These are phyloP conservation scores for Dictyostelium purpureum DNA, from an alignment of 78 protist genomes.

Conservation along the genomic window DNA sequence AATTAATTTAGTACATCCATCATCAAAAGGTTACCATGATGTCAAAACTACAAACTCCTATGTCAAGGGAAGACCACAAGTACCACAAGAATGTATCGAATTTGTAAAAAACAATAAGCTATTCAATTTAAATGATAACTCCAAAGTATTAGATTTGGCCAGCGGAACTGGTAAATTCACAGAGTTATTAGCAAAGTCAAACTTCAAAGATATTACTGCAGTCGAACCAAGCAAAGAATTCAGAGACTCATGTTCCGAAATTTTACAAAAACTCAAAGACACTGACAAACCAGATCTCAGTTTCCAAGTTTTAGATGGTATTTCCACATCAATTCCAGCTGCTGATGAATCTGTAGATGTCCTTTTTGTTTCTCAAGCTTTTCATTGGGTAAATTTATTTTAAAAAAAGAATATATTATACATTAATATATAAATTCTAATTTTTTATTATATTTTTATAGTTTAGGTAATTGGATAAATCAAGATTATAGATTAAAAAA, in stretches of 20 bases:
- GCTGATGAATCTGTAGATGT: slow-evolving; percentile 8
- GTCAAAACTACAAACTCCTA: slow-evolving; percentile 27
- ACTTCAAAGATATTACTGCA: slow-evolving; percentile 11
- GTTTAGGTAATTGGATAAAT: too few species aligned
- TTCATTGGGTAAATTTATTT: too few species aligned
- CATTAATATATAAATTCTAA: too few species aligned
- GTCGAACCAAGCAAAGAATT: slow-evolving; percentile 48
- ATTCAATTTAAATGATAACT: not conserved
- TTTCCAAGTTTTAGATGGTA: slow-evolving; percentile 24
- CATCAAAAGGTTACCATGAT: slow-evolving; percentile 60
- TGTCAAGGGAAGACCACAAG: slow-evolving; percentile 34
- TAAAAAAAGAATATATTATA: too few species aligned
- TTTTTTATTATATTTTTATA: too few species aligned
- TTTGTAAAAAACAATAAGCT: not conserved
- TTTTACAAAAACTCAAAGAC: not conserved
- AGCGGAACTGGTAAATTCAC: slow-evolving; percentile 71
- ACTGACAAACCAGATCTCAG: not conserved
- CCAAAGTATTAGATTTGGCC: slow-evolving; percentile 20
- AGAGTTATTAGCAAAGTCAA: not conserved
- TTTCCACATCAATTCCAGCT: slow-evolving; percentile 24
- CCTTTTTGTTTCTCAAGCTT: slow-evolving; percentile 29
- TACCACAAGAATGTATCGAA: slow-evolving; percentile 21
- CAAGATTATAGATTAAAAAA: too few species aligned
- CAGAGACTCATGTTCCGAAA: slow-evolving; percentile 20
- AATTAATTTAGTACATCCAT: slow-evolving; percentile 35